Conservation (phyloP, 2,329 filamentous ascomycete species). For the Fonsecaea monophora region DNA sequence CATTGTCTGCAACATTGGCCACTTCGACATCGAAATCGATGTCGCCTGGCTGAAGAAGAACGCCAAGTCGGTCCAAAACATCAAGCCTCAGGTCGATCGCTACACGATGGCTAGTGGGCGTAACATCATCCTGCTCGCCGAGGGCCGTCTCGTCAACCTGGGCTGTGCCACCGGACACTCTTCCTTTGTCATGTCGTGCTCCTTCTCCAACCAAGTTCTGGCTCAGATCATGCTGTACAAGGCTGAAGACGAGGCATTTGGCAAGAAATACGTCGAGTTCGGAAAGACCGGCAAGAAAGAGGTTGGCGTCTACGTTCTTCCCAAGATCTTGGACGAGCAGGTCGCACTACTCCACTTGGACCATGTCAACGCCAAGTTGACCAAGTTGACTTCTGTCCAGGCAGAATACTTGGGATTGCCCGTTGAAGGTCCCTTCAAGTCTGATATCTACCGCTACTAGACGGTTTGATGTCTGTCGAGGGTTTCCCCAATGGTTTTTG, state of each 20-base stretch:
- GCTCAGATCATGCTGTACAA: slow-evolving; percentile 99
- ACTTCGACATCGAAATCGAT: slow-evolving; percentile 99
- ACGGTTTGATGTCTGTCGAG: slow-evolving; percentile 9
- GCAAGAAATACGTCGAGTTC: slow-evolving; percentile 95
- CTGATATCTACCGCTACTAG: slow-evolving; percentile 73
- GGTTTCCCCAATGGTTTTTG: slow-evolving; percentile 9
- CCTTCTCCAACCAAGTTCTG: slow-evolving; percentile 99
- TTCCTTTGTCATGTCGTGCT: slow-evolving; percentile 99
- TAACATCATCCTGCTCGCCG: slow-evolving; percentile 97
- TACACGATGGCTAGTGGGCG: slow-evolving; percentile 92
- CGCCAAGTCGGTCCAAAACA: slow-evolving; percentile 90
- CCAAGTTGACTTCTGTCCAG: slow-evolving; percentile 82
- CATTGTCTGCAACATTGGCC: slow-evolving; percentile 99
- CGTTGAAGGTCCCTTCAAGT: slow-evolving; percentile 92
- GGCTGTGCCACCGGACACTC: slow-evolving; percentile 99
- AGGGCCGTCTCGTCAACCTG: slow-evolving; percentile 98
- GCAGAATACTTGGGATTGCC: slow-evolving; percentile 92
- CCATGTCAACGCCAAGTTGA: slow-evolving; percentile 94
- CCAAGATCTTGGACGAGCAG: slow-evolving; percentile 99
- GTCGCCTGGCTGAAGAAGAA: slow-evolving; percentile 99
- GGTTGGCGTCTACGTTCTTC: slow-evolving; percentile 92
- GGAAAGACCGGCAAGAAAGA: slow-evolving; percentile 89
- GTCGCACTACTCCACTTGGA: slow-evolving; percentile 91
- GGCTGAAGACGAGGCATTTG: slow-evolving; percentile 83
- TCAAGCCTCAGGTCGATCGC: slow-evolving; percentile 99